Conservation (phyloP, 1,284 basidiomycete species). For the Caloboletus firmus region DNA sequence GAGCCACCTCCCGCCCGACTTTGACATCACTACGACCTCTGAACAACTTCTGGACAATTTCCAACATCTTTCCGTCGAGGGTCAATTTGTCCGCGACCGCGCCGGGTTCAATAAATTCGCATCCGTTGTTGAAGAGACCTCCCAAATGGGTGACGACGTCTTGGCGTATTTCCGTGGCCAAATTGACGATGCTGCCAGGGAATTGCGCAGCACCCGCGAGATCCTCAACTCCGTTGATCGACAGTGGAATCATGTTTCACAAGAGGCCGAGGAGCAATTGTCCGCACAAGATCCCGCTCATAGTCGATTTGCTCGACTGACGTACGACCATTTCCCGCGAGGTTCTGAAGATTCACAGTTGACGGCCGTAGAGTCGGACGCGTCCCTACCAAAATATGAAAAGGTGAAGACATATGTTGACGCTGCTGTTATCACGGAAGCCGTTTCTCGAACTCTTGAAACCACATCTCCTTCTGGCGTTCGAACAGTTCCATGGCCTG, state of each 20-base stretch:
- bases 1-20: constrained; percentile 33
- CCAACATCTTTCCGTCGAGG: constrained; percentile 45
- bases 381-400: constrained; percentile 20
- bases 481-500: constrained; percentile 39
- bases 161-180: constrained; percentile 51
- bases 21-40: constrained; percentile 46
- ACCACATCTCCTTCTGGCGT: constrained; percentile 26
- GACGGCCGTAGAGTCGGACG: constrained; percentile 42
- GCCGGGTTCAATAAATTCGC: constrained; percentile 45
- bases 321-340: constrained; percentile 36
- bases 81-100: constrained; percentile 38
- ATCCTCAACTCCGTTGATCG: constrained; percentile 41
- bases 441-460: constrained; percentile 16
- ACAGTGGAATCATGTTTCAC: constrained; percentile 42
- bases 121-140: constrained; percentile 46
- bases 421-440: constrained; percentile 25
- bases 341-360: constrained; percentile 58
- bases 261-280: constrained; percentile 45
- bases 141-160: constrained; percentile 45
- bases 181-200: constrained; percentile 49
- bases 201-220: constrained; percentile 47
- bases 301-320: constrained; percentile 36
- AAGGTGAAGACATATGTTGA: constrained; percentile 24
- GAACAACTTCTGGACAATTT: constrained; percentile 55
- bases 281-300: constrained; percentile 9